A percentile compares a stretch with the other conserved stretches of the same genome.
phyloP scores from a whole-genome alignment of 2,329 filamentous ascomycete species.

The Mycosphaerella sp. region DNA sequence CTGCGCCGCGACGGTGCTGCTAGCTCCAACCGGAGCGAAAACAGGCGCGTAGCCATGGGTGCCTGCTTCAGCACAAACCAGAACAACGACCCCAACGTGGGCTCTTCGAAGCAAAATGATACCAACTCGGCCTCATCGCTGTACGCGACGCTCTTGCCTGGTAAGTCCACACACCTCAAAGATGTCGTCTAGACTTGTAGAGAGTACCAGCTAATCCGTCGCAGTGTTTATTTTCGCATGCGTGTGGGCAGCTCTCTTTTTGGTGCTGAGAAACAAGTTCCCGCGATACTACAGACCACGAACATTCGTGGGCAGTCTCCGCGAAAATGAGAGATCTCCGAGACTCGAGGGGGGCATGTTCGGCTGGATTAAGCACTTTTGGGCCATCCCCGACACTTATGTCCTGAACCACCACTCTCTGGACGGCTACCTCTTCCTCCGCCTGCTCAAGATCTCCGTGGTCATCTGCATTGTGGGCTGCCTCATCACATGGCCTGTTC shows the following conservation, averaged over 20 bases:
- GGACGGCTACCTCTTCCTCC: conserved; percentile 84
- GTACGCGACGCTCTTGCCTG: conserved; percentile 31
- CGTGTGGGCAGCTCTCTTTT: conserved; percentile 35
- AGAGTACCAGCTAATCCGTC: background rate
- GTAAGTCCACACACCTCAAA: background rate
- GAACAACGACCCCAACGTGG: conserved; percentile 26
- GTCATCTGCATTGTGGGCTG: conserved; percentile 78
- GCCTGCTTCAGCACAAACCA: conserved; percentile 6
- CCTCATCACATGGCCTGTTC: conserved; percentile 75
- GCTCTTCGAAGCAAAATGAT: conserved; percentile 16
- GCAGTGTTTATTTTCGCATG: conserved; percentile 31
- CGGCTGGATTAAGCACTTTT: conserved; percentile 44
- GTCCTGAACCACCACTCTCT: conserved; percentile 86
- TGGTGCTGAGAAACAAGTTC: conserved; percentile 39
- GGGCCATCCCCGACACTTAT: conserved; percentile 61
- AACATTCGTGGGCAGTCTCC: conserved; percentile 41
- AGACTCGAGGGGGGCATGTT: conserved; percentile 31
- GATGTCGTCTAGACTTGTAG: background rate
- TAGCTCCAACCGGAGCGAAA: conserved; percentile 4
- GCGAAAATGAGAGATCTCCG: conserved; percentile 38
- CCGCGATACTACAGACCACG: conserved; percentile 42
- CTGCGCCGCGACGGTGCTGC: conserved; percentile 1
- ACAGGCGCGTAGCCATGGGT: background rate
- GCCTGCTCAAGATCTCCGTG: conserved; percentile 73
- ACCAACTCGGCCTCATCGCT: conserved; percentile 31